phyloP scores from a whole-genome alignment of 345 rosid genomes.

The Euphorbia tirucalli region DNA sequence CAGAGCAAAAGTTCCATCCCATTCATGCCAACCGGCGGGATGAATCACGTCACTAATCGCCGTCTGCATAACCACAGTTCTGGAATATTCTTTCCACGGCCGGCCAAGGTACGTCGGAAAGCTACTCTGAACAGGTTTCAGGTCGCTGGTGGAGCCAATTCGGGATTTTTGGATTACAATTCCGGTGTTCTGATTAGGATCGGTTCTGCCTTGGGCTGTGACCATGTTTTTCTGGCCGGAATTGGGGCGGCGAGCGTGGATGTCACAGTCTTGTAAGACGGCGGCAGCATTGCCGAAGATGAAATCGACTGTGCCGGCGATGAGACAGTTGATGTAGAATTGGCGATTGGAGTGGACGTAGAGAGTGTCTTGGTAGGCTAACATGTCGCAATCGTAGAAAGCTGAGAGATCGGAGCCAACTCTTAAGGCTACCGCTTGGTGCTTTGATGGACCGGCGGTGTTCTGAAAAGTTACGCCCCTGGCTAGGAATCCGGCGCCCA shows the following conservation, averaged over 20 bases:
- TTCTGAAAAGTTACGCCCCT: slow-evolving; percentile 69
- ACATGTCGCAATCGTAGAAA: slow-evolving; percentile 68
- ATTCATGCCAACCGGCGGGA: slow-evolving; percentile 76
- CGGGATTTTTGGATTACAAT: slow-evolving; percentile 82
- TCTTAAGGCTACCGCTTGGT: slow-evolving; percentile 74
- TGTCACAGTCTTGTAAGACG: slow-evolving; percentile 71
- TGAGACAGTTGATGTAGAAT: slow-evolving; percentile 57
- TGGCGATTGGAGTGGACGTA: slow-evolving; percentile 70
- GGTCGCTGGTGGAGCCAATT: slow-evolving; percentile 76
- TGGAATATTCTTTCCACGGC: slow-evolving; percentile 90
- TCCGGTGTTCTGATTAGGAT: slow-evolving; percentile 91
- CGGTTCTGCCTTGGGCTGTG: slow-evolving; percentile 85
- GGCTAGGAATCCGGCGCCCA: slow-evolving; percentile 73
- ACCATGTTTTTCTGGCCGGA: slow-evolving; percentile 95
- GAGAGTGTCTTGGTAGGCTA: slow-evolving; percentile 82
- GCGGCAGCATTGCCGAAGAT: slow-evolving; percentile 71
- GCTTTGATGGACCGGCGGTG: slow-evolving; percentile 79
- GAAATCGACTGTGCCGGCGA: slow-evolving; percentile 84
- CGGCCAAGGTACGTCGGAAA: slow-evolving; percentile 83
- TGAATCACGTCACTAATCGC: slow-evolving; percentile 56
- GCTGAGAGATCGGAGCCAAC: slow-evolving; percentile 79
- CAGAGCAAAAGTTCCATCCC: slow-evolving; percentile 69
- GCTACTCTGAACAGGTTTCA: slow-evolving; percentile 39
- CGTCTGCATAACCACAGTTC: slow-evolving; percentile 85
- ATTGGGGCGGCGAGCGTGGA: slow-evolving; percentile 78